Evolutionary conservation across 441 rosid genomes (phyloP), one percentile per base, ranked within the genome.

Genomic region (Isatis lusitanica): DNA sequence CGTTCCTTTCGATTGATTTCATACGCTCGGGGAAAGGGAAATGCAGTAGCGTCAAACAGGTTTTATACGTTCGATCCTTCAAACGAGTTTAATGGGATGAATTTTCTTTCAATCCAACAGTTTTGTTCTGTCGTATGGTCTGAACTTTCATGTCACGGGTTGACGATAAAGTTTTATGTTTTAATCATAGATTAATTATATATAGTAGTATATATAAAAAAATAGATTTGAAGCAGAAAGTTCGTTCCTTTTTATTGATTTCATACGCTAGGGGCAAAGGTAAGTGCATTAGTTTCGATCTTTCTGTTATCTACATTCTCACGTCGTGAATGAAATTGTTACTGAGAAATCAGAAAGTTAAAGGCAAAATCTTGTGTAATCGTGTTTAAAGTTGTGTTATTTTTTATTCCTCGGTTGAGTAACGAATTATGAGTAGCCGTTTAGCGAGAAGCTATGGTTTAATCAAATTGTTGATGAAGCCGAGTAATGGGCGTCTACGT

Each of bases 351-450:
- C 48, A 64, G 62, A 13, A 61, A 43, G 17, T 16, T 18, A 30
- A 46, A 36, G 50, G 12, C 71, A 12, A 51, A 74, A 51, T 7
- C 31, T 21, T 65, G 26, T 59, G 73, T 38, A 26, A 33, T 55
- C 24, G 66, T 38, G 51, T 65, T 52, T 17, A 55, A 33, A 57
- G 66, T 51, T 51, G 4, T 67, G 11, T 18, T 13, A 9, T 51
- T 40, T 61, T 52, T 62, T 44, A 6, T 3, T 16, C 8, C 5
- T 38, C 4, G 35, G 44, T 12, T 39, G 60, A 51, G 33, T 63
- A 68, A 30, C 63, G 24, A 64, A 69, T 39, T 6, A 76, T 76
- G 79, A 76, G 67, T 47, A 47, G n/a, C 42, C 75, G 59, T 48
- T 57, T 76, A 28, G 75, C 43, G 70, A 63, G 8, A 55, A 57